These are phyloP conservation scores for Starmerella bombi DNA, from an alignment of 805 yeast genomes.

Conservation along the genomic window DNA sequence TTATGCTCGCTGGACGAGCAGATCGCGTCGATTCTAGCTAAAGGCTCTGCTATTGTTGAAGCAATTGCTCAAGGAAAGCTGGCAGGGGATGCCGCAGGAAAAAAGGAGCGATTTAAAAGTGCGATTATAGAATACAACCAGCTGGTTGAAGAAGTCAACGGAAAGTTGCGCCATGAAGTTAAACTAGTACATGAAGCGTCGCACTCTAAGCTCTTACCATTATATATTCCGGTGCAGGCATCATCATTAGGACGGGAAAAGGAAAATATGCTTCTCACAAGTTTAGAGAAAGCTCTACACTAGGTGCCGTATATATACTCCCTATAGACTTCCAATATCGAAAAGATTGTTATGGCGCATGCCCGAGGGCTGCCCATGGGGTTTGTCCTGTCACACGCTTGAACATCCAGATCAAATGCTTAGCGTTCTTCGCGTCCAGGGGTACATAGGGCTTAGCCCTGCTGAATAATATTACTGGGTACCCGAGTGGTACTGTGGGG, in stretches of 20 bases:
- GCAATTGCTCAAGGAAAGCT: conserved; percentile 24
- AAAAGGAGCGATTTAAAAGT: conserved; percentile 32
- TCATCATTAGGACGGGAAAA: conserved; percentile 51
- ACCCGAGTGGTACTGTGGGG: conserved; percentile 20
- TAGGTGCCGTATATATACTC: too few relatives aligned
- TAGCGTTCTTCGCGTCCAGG: background rate
- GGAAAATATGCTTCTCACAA: conserved; percentile 30
- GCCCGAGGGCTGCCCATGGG: too few relatives aligned
- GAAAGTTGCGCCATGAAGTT: conserved; percentile 51
- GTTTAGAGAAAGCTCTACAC: background rate
- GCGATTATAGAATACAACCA: conserved; percentile 39
- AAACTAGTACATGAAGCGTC: conserved; percentile 41
- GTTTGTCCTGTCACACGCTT: too few relatives aligned
- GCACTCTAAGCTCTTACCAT: conserved; percentile 46
- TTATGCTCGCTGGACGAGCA: conserved; percentile 23
- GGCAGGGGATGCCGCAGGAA: conserved; percentile 16
- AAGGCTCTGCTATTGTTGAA: conserved; percentile 22
- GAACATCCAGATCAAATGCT: too few relatives aligned
- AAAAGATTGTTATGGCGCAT: too few relatives aligned
- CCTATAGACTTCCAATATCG: too few relatives aligned
- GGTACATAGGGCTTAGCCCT: conserved; percentile 2
- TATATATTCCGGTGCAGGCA: conserved; percentile 56
- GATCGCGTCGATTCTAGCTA: conserved; percentile 20
- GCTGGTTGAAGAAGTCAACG: conserved; percentile 45
- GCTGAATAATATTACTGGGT: conserved; percentile 6